Evolutionary conservation across 257 asterid species (phyloP).

Genomic region (Rubia yunnanensis): DNA sequence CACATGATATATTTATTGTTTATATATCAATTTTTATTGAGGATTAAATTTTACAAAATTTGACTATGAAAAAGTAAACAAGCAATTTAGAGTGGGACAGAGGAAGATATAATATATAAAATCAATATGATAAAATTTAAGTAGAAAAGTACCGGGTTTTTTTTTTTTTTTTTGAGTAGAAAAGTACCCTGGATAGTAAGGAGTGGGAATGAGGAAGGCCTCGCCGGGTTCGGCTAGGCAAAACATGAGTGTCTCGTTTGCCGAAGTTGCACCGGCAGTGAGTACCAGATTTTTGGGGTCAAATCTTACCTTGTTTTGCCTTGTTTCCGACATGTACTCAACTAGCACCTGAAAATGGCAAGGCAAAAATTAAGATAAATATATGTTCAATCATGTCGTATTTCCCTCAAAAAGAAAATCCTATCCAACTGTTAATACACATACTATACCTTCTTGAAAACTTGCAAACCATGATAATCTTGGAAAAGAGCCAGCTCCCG

Average conservation of each 20-base stretch:
- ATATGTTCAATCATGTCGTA: too few relatives aligned
- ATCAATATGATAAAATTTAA: not conserved
- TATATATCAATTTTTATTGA: too few relatives aligned
- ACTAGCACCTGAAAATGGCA: slow-evolving; percentile 24
- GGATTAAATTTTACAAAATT: too few relatives aligned
- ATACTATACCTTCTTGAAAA: slow-evolving; percentile 24
- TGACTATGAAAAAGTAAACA: too few relatives aligned
- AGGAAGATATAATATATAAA: too few relatives aligned
- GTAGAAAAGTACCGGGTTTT: slow-evolving; percentile 21
- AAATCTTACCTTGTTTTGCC: slow-evolving; percentile 26
- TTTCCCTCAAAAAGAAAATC: too few relatives aligned
- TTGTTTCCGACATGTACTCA: slow-evolving; percentile 26
- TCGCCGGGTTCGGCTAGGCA: slow-evolving; percentile 38
- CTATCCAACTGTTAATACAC: not conserved
- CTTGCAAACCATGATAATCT: slow-evolving; percentile 36
- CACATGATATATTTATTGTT: too few relatives aligned
- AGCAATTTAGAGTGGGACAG: too few relatives aligned
- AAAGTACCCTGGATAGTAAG: slow-evolving; percentile 38
- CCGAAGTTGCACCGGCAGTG: slow-evolving; percentile 36
- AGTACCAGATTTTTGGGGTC: slow-evolving; percentile 31
- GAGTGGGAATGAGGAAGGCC: slow-evolving; percentile 37
- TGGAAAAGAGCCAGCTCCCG: slow-evolving; percentile 34
- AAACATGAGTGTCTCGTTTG: slow-evolving; percentile 35
- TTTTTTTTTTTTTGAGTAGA: not conserved
- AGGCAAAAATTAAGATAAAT: not conserved